phyloP scores from a whole-genome alignment of 192 early-diverging fungal species.

The Lunasporangiospora selenospora region DNA sequence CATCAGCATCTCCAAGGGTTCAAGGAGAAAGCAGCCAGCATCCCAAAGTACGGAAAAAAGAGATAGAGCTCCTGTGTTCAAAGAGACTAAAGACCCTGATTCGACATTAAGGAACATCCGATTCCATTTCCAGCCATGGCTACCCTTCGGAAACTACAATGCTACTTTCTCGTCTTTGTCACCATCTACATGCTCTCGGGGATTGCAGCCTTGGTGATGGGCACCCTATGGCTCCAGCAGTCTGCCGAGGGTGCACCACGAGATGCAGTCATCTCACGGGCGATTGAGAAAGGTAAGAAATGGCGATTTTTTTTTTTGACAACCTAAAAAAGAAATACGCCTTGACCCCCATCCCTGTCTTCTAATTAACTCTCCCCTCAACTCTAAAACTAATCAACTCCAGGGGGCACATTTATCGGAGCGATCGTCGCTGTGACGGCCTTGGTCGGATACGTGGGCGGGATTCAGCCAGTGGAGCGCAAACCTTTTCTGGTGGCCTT shows the following conservation, averaged over 20 bases:
- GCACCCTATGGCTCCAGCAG: conserved; percentile 28
- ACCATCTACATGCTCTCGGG: conserved; percentile 33
- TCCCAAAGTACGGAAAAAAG: too few species aligned
- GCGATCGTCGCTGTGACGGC: conserved; percentile 20
- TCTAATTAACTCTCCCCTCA: neutral
- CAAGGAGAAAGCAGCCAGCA: too few species aligned
- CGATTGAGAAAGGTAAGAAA: conserved; percentile 31
- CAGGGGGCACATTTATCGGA: conserved; percentile 39
- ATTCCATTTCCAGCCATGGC: conserved; percentile 5
- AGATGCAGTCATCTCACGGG: conserved; percentile 42
- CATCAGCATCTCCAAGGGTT: too few species aligned
- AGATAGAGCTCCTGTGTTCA: too few species aligned
- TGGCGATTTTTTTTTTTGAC: neutral
- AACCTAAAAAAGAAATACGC: neutral
- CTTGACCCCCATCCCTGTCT: neutral
- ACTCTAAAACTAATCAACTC: neutral
- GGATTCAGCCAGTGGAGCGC: conserved; percentile 23
- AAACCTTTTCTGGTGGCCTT: conserved; percentile 27
- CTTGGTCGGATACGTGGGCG: conserved; percentile 24
- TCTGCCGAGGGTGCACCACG: conserved; percentile 36
- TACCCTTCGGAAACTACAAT: conserved; percentile 20
- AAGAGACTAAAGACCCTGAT: too few species aligned
- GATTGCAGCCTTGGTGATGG: conserved; percentile 22
- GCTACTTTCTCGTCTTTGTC: conserved; percentile 32
- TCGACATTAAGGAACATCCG: too few species aligned